phyloP scores from a whole-genome alignment of 208 protist genomes.

The Leishmania lainsoni region DNA sequence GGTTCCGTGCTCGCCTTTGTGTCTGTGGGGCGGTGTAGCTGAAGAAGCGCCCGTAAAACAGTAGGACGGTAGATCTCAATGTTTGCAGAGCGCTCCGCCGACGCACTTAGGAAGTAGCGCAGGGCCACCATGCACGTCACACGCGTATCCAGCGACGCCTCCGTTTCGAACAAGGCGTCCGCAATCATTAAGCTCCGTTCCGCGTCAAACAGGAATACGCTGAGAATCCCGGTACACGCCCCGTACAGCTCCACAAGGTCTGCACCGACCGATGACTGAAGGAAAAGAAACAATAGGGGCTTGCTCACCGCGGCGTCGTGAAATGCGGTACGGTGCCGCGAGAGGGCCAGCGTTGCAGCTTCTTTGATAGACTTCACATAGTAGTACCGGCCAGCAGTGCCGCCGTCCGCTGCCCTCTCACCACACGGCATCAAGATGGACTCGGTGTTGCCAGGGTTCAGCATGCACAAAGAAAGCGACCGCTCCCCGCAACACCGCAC shows the following conservation, averaged over 20 bases:
- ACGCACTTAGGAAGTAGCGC: constrained; percentile 27
- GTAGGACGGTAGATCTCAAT: constrained; percentile 22
- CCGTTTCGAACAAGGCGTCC: constrained; percentile 8
- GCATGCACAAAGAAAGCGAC: constrained; percentile 45
- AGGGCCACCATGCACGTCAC: constrained; percentile 37
- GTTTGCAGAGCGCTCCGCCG: constrained; percentile 21
- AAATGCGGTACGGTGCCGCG: constrained; percentile 28
- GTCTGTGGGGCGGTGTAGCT: constrained; percentile 15
- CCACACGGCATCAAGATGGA: constrained; percentile 31
- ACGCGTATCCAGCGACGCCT: constrained; percentile 16
- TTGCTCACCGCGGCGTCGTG: constrained; percentile 36
- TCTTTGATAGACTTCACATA: constrained; percentile 55
- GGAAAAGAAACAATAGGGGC: constrained; percentile 28
- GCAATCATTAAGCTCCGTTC: constrained; percentile 19
- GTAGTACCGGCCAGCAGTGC: constrained; percentile 30
- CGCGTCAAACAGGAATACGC: constrained; percentile 23
- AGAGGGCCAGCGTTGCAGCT: constrained; percentile 26
- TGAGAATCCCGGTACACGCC: constrained; percentile 39
- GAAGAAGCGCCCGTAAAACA: constrained; percentile 23
- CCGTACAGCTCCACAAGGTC: constrained; percentile 36
- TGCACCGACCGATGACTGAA: constrained; percentile 28
- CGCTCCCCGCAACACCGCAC: constrained; percentile 33
- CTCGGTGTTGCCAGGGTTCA: constrained; percentile 36
- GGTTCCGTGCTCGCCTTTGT: constrained; percentile 29
- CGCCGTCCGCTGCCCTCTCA: constrained; percentile 24